Conservation (phyloP, 345 rosid genomes). For the Cardamine occulta region DNA sequence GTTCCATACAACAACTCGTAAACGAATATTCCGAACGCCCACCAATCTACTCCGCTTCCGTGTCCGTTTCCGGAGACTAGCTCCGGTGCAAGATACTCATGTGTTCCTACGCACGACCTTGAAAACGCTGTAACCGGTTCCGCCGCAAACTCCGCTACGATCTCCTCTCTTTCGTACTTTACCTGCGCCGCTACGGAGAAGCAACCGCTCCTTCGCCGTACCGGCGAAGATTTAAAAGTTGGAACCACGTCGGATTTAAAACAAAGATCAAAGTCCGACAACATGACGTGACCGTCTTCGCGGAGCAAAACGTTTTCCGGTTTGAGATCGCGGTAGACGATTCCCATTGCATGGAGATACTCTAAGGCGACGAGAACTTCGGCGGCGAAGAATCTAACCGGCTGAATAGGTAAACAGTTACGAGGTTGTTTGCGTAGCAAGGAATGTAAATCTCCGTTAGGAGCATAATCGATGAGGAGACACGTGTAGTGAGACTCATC, state of each 20-base stretch:
- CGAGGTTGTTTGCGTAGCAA: slow-evolving; percentile 75
- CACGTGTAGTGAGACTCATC: slow-evolving; percentile 84
- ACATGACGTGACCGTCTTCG: slow-evolving; percentile 81
- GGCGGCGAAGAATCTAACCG: slow-evolving; percentile 76
- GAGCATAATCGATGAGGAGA: slow-evolving; percentile 81
- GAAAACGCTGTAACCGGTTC: slow-evolving; percentile 71
- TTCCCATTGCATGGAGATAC: slow-evolving; percentile 87
- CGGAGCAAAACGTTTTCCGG: slow-evolving; percentile 89
- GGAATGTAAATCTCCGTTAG: slow-evolving; percentile 87
- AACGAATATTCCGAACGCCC: slow-evolving; percentile 83
- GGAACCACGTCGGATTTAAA: slow-evolving; percentile 65
- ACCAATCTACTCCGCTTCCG: slow-evolving; percentile 95
- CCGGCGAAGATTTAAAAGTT: slow-evolving; percentile 44
- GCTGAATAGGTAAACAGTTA: slow-evolving; percentile 59
- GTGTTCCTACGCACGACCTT: slow-evolving; percentile 83
- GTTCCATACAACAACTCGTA: slow-evolving; percentile 74
- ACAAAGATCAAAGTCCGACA: slow-evolving; percentile 83
- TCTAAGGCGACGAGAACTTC: slow-evolving; percentile 84
- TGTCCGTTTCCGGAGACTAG: slow-evolving; percentile 76
- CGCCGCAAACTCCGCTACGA: slow-evolving; percentile 57
- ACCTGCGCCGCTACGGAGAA: slow-evolving; percentile 31
- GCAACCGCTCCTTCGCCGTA: slow-evolving; percentile 35
- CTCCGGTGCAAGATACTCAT: slow-evolving; percentile 94
- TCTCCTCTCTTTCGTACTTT: slow-evolving; percentile 31
- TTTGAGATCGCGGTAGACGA: slow-evolving; percentile 84